phyloP scores from a whole-genome alignment of 1,139 yeast genomes.

The Scheffersomyces stambukii region DNA sequence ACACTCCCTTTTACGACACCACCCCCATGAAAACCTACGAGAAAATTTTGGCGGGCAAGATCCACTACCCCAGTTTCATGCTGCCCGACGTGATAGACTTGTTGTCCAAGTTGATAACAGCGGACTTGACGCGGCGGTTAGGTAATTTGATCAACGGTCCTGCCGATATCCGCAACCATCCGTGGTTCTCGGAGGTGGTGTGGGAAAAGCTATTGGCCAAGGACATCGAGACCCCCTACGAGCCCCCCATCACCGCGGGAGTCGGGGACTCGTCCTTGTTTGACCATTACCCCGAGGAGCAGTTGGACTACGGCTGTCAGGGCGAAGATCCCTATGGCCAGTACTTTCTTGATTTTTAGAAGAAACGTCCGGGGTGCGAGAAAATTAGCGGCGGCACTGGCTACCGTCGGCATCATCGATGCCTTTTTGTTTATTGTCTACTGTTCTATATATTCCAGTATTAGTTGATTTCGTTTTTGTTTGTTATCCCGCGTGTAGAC shows the following conservation, averaged over 20 bases:
- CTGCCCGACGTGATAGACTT: conserved; percentile 51
- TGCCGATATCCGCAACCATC: conserved; percentile 52
- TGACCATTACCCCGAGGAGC: conserved; percentile 57
- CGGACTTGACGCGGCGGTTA: conserved; percentile 52
- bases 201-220: conserved; percentile 57
- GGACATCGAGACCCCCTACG: conserved; percentile 61
- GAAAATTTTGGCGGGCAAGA: conserved; percentile 50
- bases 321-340: conserved; percentile 50
- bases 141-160: conserved; percentile 59
- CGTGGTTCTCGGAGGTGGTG: conserved; percentile 58
- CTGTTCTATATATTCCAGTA: too few relatives aligned
- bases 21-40: conserved; percentile 63
- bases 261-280: conserved; percentile 63
- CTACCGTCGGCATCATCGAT: too few relatives aligned
- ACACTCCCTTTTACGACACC: conserved; percentile 58
- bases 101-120: conserved; percentile 46
- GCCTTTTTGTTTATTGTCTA: too few relatives aligned
- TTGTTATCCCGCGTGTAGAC: too few relatives aligned
- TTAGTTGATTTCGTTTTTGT: too few relatives aligned
- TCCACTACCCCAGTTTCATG: conserved; percentile 47
- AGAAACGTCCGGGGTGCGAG: too few relatives aligned
- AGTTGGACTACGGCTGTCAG: conserved; percentile 49
- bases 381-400: too few relatives aligned
- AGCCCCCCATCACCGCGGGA: conserved; percentile 59
- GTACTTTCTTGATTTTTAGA: conserved; percentile 46